These are phyloP conservation scores for Hyaloscypha finlandica DNA, from an alignment of 495 filamentous ascomycete genomes.

Conservation along the genomic window DNA sequence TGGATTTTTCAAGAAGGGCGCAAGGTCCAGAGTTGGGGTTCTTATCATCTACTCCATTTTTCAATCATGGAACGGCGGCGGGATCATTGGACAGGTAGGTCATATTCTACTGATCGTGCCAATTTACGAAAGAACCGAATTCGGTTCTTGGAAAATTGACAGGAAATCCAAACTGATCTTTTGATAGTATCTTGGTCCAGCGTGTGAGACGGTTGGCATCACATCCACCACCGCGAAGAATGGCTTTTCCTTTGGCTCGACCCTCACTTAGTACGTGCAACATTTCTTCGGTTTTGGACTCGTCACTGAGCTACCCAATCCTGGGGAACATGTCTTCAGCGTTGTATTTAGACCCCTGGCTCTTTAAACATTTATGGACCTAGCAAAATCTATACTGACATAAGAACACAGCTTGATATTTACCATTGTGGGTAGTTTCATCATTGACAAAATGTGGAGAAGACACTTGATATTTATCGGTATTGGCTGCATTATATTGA, in stretches of 20 bases:
- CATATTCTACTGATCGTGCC: too few relatives aligned
- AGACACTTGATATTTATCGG: constrained; percentile 42
- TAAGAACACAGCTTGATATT: constrained; percentile 36
- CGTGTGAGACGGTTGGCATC: constrained; percentile 41
- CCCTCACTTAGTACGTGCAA: neutral
- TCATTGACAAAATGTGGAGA: constrained; percentile 43
- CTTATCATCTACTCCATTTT: constrained; percentile 45
- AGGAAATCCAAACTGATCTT: too few relatives aligned
- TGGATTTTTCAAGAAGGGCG: constrained; percentile 41
- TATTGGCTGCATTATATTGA: constrained; percentile 41
- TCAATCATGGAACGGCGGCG: constrained; percentile 48
- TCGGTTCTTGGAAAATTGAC: too few relatives aligned
- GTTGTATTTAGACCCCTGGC: too few relatives aligned
- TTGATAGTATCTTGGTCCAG: constrained; percentile 38
- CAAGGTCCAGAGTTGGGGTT: constrained; percentile 41
- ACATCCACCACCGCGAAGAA: constrained; percentile 35
- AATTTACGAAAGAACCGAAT: too few relatives aligned
- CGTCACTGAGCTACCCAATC: too few relatives aligned
- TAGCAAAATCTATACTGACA: too few relatives aligned
- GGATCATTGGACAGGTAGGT: constrained; percentile 40
- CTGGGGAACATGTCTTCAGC: too few relatives aligned
- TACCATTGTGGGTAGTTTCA: constrained; percentile 39
- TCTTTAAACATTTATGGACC: too few relatives aligned
- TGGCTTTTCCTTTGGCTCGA: constrained; percentile 40
- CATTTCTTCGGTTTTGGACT: too few relatives aligned